A percentile compares a stretch with the other conserved stretches of the same genome.
These are phyloP conservation scores for Macrophomina tecta DNA, from an alignment of 2,329 filamentous ascomycete genomes.

Conservation along the genomic window DNA sequence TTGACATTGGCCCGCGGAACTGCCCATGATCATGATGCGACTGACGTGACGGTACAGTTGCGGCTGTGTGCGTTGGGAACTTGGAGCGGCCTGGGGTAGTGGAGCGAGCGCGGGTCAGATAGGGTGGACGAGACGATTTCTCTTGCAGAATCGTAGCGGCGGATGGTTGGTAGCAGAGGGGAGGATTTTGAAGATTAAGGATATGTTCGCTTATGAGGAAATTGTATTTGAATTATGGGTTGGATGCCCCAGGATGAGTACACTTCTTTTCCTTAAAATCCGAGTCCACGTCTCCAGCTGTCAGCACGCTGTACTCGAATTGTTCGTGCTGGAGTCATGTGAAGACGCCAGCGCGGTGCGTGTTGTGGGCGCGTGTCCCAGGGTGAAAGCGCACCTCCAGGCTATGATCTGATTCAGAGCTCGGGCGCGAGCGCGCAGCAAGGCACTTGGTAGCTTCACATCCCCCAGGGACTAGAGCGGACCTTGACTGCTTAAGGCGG, in stretches of 20 bases:
- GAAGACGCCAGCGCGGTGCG: neutral
- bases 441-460: too few relatives aligned
- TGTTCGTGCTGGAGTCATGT: neutral
- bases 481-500: neutral
- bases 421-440: too few relatives aligned
- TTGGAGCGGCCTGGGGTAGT: slow-evolving; percentile 13
- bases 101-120: slow-evolving; percentile 2
- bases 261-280: slow-evolving; percentile 21
- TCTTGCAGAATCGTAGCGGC: neutral
- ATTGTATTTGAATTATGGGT: slow-evolving; percentile 16
- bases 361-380: neutral
- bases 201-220: slow-evolving; percentile 25
- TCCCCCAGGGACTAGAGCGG: neutral
- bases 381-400: neutral
- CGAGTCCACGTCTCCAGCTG: slow-evolving; percentile 18
- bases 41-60: slow-evolving; percentile 27
- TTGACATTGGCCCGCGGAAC: slow-evolving; percentile 25
- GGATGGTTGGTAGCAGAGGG: slow-evolving; percentile 6
- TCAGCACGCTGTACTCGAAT: neutral
- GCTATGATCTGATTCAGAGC: too few relatives aligned
- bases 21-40: slow-evolving; percentile 27
- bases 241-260: slow-evolving; percentile 26
- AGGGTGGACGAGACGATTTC: slow-evolving; percentile 1
- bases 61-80: slow-evolving; percentile 23
- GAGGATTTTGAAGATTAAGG: slow-evolving; percentile 1